phyloP scores from a whole-genome alignment of 2,329 filamentous ascomycete species.

The Penicillium frequentans region DNA sequence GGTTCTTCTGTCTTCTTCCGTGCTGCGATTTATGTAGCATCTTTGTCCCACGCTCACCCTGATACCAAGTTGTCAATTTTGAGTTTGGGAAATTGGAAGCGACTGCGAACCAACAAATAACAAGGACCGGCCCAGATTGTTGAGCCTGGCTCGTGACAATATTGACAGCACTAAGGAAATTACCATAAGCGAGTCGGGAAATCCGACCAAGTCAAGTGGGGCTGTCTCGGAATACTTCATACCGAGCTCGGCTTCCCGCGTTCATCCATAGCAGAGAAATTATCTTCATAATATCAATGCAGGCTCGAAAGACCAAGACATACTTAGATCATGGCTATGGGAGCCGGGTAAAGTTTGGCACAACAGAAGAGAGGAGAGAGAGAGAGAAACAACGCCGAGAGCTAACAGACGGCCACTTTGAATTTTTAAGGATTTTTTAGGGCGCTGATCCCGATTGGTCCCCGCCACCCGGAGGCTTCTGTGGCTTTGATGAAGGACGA shows the following conservation, averaged over 20 bases:
- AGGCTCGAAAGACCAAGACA: neutral
- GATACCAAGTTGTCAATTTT: neutral
- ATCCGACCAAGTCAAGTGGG: neutral
- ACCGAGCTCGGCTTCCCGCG: neutral
- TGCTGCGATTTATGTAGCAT: neutral
- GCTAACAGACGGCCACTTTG: neutral
- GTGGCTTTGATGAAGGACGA: neutral
- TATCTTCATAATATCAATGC: neutral
- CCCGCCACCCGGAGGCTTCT: neutral
- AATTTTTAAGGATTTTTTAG: neutral
- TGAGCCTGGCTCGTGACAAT: neutral
- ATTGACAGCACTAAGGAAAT: neutral
- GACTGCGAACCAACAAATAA: neutral
- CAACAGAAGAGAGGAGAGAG: too few relatives aligned
- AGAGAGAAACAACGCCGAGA: neutral
- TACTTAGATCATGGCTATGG: accelerated
- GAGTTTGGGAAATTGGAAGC: neutral
- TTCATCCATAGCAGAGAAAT: neutral
- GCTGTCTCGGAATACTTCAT: neutral
- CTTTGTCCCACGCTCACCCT: too few relatives aligned
- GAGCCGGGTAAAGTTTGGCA: too few relatives aligned
- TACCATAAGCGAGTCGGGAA: neutral
- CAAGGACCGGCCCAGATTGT: neutral
- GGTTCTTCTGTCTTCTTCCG: too few relatives aligned
- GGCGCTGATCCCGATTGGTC: neutral